A percentile compares a stretch with the other conserved stretches of the same genome.
Conservation (phyloP, 2,329 filamentous ascomycete species). For the Fusarium hainanense region DNA sequence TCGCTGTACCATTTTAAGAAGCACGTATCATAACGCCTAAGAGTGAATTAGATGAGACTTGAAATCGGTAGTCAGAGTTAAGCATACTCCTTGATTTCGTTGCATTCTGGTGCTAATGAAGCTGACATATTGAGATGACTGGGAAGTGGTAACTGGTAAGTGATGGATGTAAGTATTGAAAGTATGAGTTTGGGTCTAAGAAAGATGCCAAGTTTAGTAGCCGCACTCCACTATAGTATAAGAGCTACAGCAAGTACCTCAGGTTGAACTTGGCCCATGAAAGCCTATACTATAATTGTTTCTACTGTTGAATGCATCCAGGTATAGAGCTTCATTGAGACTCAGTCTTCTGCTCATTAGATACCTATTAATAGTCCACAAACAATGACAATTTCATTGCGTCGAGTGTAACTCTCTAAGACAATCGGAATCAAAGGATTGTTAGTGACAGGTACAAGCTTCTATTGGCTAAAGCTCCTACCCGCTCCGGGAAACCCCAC, state of each 20-base stretch:
- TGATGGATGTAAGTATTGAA: constrained; percentile 32
- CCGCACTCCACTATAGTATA: background rate
- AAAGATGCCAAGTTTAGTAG: constrained; percentile 1
- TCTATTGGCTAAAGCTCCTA: constrained; percentile 39
- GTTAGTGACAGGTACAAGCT: background rate
- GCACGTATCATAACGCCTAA: constrained; percentile 92
- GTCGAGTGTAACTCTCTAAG: background rate
- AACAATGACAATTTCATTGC: background rate
- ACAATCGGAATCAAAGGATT: constrained; percentile 6
- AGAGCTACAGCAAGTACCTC: background rate
- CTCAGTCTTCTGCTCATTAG: background rate
- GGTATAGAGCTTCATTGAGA: background rate
- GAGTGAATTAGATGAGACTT: background rate
- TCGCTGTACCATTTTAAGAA: constrained; percentile 99
- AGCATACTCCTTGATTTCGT: constrained; percentile 91
- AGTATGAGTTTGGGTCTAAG: background rate
- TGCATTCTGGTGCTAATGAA: constrained; percentile 93
- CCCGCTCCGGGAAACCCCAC: constrained; percentile 26
- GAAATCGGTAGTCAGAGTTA: rapidly evolving
- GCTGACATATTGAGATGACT: constrained; percentile 76
- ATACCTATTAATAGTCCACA: background rate
- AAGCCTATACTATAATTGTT: too few relatives aligned
- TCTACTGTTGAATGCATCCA: too few relatives aligned
- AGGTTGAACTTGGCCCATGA: background rate
- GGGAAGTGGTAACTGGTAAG: background rate